Conservation (phyloP, 2,329 filamentous ascomycete species). For the Arthrinium phaeospermum region DNA sequence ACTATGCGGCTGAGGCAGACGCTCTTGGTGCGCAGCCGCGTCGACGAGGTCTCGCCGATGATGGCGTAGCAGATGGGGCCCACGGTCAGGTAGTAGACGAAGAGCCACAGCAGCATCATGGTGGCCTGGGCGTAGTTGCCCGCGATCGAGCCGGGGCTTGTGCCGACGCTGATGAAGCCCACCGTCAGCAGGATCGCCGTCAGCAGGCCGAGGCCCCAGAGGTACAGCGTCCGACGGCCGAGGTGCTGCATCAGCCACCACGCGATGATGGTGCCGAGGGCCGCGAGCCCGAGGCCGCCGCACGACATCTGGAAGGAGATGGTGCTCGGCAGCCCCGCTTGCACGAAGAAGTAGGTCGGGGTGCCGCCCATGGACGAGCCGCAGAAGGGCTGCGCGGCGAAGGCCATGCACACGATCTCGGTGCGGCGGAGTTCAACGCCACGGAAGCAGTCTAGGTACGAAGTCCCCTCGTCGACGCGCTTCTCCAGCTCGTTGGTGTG, state of each 20-base stretch:
- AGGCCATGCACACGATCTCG: slow-evolving; percentile 37
- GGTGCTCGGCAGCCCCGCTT: slow-evolving; percentile 32
- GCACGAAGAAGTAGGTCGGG: slow-evolving; percentile 39
- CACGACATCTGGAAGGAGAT: slow-evolving; percentile 34
- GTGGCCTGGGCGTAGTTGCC: slow-evolving; percentile 36
- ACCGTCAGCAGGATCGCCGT: slow-evolving; percentile 40
- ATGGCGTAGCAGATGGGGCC: slow-evolving; percentile 49
- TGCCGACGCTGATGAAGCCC: slow-evolving; percentile 35
- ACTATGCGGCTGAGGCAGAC: slow-evolving; percentile 24
- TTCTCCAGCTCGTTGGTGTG: slow-evolving; percentile 45
- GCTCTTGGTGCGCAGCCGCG: slow-evolving; percentile 39
- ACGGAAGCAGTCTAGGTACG: slow-evolving; percentile 46
- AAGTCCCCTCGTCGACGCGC: slow-evolving; percentile 35
- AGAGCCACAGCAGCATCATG: slow-evolving; percentile 45
- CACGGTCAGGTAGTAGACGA: slow-evolving; percentile 47
- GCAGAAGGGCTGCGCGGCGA: slow-evolving; percentile 30
- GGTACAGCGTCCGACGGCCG: slow-evolving; percentile 43
- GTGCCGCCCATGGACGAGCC: slow-evolving; percentile 33
- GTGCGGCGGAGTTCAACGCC: slow-evolving; percentile 42
- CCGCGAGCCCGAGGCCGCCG: slow-evolving; percentile 41
- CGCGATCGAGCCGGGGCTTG: slow-evolving; percentile 32
- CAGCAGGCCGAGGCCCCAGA: slow-evolving; percentile 42
- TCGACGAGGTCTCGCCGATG: slow-evolving; percentile 48
- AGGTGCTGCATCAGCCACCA: slow-evolving; percentile 41
- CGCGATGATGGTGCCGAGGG: slow-evolving; percentile 43